Evolutionary conservation across 257 asterid genomes (phyloP).

Genomic region (Solanum dulcamara): DNA sequence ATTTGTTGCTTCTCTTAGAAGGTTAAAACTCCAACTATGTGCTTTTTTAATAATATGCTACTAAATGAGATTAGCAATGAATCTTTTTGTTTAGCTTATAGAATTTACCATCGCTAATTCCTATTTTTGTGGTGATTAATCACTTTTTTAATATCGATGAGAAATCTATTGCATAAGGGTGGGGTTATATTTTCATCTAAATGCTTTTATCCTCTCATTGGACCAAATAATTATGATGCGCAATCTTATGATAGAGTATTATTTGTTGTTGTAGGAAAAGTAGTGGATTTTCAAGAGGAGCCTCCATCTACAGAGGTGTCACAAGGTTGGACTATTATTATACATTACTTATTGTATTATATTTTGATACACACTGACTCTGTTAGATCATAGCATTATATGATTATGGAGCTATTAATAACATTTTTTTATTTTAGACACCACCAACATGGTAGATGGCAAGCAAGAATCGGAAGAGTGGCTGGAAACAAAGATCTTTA

Average conservation of each 20-base stretch:
- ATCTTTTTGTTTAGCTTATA: background rate
- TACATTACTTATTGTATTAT: background rate
- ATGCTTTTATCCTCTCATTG: background rate
- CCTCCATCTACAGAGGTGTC: constrained; percentile 88
- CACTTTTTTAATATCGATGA: background rate
- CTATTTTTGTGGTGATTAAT: background rate
- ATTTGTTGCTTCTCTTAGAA: constrained; percentile 90
- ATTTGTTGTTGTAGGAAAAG: constrained; percentile 45
- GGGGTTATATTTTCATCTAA: background rate
- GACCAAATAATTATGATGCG: background rate
- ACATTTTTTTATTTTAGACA: constrained; percentile 30
- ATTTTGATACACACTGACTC: background rate
- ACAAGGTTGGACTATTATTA: constrained; percentile 39
- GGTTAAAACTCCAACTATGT: constrained; percentile 22
- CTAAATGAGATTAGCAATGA: background rate
- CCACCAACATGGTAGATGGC: constrained; percentile 95
- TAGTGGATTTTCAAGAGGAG: constrained; percentile 91
- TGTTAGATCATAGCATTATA: background rate
- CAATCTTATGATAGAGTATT: background rate
- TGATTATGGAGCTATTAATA: background rate
- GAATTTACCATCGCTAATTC: background rate
- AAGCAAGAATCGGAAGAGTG: constrained; percentile 84
- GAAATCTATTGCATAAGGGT: background rate
- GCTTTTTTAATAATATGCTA: background rate
- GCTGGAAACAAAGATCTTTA: constrained; percentile 86